phyloP scores from a whole-genome alignment of 345 rosid genomes.

The Corchorus capsularis region DNA sequence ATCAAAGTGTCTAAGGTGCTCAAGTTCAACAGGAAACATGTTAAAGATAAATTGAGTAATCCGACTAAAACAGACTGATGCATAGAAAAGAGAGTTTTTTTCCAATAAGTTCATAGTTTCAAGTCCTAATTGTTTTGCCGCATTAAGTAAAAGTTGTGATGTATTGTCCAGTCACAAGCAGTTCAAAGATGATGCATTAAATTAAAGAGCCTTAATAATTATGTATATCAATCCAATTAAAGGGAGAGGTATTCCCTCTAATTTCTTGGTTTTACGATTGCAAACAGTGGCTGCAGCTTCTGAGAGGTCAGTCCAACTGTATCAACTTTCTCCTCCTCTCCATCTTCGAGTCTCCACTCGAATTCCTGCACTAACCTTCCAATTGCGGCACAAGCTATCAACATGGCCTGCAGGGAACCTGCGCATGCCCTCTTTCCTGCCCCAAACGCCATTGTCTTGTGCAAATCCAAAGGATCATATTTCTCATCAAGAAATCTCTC shows the following conservation, averaged over 20 bases:
- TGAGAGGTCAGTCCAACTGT: slow-evolving; percentile 63
- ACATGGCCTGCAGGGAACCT: slow-evolving; percentile 71
- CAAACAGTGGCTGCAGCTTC: slow-evolving; percentile 76
- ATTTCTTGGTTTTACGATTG: slow-evolving; percentile 53
- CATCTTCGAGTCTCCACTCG: slow-evolving; percentile 65
- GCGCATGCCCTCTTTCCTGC: slow-evolving; percentile 81
- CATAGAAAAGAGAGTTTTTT: background rate
- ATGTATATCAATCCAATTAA: background rate
- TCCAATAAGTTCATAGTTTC: no score
- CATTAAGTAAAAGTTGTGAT: background rate
- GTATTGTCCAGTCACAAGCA: background rate
- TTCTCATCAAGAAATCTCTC: slow-evolving; percentile 66
- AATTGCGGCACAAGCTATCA: slow-evolving; percentile 55
- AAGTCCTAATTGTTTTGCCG: background rate
- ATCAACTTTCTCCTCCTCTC: slow-evolving; percentile 69
- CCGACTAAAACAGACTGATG: no score
- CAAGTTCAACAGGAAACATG: no score
- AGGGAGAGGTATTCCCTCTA: slow-evolving; percentile 3
- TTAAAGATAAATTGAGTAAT: no score
- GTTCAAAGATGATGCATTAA: background rate
- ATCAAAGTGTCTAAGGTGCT: no score
- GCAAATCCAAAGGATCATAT: slow-evolving; percentile 53
- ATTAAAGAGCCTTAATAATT: background rate
- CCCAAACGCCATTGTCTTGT: slow-evolving; percentile 95
- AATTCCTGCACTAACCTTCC: slow-evolving; percentile 84